Evolutionary conservation across 768 basidiomycete genomes (phyloP), one percentile per base, ranked within the genome.

Genomic region (Suillus spraguei): DNA sequence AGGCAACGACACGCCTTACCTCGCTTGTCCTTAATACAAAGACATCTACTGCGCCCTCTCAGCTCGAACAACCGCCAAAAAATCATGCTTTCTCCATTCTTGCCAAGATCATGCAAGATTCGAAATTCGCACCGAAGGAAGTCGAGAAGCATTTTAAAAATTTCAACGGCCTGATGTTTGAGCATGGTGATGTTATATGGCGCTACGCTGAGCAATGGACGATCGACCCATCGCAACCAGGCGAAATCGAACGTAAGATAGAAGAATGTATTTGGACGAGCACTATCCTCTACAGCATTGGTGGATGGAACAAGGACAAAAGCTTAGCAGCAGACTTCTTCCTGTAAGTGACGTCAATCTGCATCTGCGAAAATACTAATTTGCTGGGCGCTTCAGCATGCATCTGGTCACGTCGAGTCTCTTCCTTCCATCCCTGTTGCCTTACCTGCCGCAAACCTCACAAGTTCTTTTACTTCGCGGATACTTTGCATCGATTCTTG

Each of bases 241-340:
- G 75, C 38, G 77, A 81, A 65, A 66, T 86, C 7, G 78, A 80
- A n/a, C 71, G 77, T 20, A 91, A 89, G 71, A 78, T 87, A 32
- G 86, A 87, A 65, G 89, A 92, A 67, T 66, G 92, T 5, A 69
- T 77, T 6, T 92, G 88, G 85, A 73, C 82, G 20, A 81, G 78
- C 50, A 75, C 76, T 0, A 62, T 89, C n/a, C 66, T 87, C 24
- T 92, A 87, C 64, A 86, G 81, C 2, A 75, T 86, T 22, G 82
- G 80, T 7, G 88, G 85, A 4, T 85, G 81, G 78, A 74, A 77
- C 44, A 86, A 86, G 70, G 78, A 81, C 32, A 83, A 81, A 1
- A 85, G 90, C 61, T 64, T 66, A 49, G 52, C 16, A 44, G 44
- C 67, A 1, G 68, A 77, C 41, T 90, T 91, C 72, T 82, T 85